Evolutionary conservation across 2,329 filamentous ascomycete species (phyloP).

Genomic region (Karstenula rhodostoma): DNA sequence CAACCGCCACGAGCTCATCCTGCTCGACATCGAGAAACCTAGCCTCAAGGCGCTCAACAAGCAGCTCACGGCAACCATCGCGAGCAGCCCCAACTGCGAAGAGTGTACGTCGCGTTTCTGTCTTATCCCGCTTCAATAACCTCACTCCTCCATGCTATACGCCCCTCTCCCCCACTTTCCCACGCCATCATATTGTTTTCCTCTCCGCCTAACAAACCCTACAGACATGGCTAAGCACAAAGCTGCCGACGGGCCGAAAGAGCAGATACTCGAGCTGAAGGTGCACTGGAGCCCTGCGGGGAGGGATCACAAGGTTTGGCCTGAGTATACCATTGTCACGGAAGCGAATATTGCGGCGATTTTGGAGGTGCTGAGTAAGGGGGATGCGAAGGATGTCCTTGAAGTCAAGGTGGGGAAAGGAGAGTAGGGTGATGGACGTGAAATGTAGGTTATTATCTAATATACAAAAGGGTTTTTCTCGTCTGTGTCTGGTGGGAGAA

Average conservation of each 20-base stretch:
- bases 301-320: slow-evolving; percentile 44
- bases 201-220: too few species aligned
- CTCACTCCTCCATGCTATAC: not conserved
- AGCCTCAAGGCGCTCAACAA: slow-evolving; percentile 43
- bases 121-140: not conserved
- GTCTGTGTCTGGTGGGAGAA: too few species aligned
- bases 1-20: slow-evolving; percentile 44
- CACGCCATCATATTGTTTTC: not conserved
- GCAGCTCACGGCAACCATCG: slow-evolving; percentile 36
- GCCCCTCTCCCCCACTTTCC: not conserved
- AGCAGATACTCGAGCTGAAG: slow-evolving; percentile 39
- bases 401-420: slow-evolving; percentile 43
- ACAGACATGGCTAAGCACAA: slow-evolving; percentile 47
- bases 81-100: slow-evolving; percentile 37
- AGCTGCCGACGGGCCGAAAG: slow-evolving; percentile 20
- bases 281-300: slow-evolving; percentile 42
- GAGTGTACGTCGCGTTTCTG: slow-evolving; percentile 32
- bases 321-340: slow-evolving; percentile 45
- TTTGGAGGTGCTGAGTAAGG: slow-evolving; percentile 38
- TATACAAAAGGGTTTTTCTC: too few species aligned
- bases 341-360: slow-evolving; percentile 41
- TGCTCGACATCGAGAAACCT: slow-evolving; percentile 33
- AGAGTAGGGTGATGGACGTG: slow-evolving; percentile 21
- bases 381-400: slow-evolving; percentile 38
- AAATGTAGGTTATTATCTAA: not conserved